Evolutionary conservation across 768 basidiomycete species (phyloP).

Genomic region (Sarcomyxa edulis): DNA sequence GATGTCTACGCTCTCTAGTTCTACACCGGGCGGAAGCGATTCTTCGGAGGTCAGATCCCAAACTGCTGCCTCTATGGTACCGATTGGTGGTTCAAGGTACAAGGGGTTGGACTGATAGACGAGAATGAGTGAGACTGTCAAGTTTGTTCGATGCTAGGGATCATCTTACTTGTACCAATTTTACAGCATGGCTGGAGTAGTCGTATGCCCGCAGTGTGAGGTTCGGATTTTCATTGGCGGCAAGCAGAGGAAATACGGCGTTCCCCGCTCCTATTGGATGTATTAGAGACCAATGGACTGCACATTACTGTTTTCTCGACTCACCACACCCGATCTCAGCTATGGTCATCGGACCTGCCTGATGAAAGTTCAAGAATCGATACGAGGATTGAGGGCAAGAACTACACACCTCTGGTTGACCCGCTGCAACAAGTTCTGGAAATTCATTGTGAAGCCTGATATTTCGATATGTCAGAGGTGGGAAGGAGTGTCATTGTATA

Average conservation of each 20-base stretch:
- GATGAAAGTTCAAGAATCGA: slow-evolving; percentile 10
- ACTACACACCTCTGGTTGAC: slow-evolving; percentile 54
- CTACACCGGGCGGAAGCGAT: slow-evolving; percentile 57
- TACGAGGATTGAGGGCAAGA: neutral
- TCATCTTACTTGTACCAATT: slow-evolving; percentile 72
- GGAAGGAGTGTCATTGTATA: neutral
- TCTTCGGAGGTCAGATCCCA: slow-evolving; percentile 82
- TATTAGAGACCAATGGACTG: slow-evolving; percentile 2
- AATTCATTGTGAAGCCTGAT: slow-evolving; percentile 90
- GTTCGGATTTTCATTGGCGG: slow-evolving; percentile 76
- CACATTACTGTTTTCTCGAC: slow-evolving; percentile 19
- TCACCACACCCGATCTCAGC: slow-evolving; percentile 90
- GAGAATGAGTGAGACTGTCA: slow-evolving; percentile 1
- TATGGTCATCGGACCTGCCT: slow-evolving; percentile 76
- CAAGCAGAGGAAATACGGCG: slow-evolving; percentile 83
- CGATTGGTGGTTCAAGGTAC: slow-evolving; percentile 62
- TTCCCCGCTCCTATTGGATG: slow-evolving; percentile 99
- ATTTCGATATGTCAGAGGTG: neutral
- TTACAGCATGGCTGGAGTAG: slow-evolving; percentile 84
- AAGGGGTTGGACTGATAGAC: slow-evolving; percentile 58
- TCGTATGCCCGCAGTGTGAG: slow-evolving; percentile 81
- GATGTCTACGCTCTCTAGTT: slow-evolving; percentile 75
- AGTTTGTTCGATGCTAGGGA: neutral
- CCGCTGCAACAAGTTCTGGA: slow-evolving; percentile 73
- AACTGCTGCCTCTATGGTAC: slow-evolving; percentile 71